phyloP scores from a whole-genome alignment of 306 rosid species.

The Quillaja saponaria region DNA sequence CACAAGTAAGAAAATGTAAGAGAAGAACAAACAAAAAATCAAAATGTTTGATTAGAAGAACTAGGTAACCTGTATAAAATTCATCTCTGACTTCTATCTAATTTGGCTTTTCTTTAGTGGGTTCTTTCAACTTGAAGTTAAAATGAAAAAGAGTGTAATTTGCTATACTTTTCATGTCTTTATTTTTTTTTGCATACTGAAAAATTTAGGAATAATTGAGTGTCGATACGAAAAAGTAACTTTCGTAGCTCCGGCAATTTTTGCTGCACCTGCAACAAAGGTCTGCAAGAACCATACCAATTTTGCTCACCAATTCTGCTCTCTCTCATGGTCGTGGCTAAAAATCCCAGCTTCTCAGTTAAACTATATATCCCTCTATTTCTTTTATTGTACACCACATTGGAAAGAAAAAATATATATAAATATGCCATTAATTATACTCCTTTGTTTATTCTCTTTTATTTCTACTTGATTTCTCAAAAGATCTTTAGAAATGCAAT shows the following conservation, averaged over 20 bases:
- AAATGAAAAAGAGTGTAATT: neutral
- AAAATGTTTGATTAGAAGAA: neutral
- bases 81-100: neutral
- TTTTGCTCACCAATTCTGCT: too few relatives aligned
- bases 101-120: neutral
- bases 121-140: neutral
- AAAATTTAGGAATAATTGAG: neutral
- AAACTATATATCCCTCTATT: too few relatives aligned
- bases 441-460: too few relatives aligned
- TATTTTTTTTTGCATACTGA: conserved; percentile 13
- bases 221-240: conserved; percentile 51
- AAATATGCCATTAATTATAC: too few relatives aligned
- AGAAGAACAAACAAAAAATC: neutral
- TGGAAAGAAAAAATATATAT: too few relatives aligned
- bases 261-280: conserved; percentile 85
- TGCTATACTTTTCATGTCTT: neutral
- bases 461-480: too few relatives aligned
- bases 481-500: too few relatives aligned
- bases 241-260: conserved; percentile 74
- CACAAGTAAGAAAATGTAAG: neutral
- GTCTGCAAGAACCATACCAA: conserved; percentile 74
- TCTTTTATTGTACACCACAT: too few relatives aligned
- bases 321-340: conserved; percentile 63
- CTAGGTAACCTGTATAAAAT: neutral
- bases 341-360: too few relatives aligned